Evolutionary conservation across 257 asterid species (phyloP), one percentile per base, ranked within the genome.

Genomic region (Handroanthus guayacan): DNA sequence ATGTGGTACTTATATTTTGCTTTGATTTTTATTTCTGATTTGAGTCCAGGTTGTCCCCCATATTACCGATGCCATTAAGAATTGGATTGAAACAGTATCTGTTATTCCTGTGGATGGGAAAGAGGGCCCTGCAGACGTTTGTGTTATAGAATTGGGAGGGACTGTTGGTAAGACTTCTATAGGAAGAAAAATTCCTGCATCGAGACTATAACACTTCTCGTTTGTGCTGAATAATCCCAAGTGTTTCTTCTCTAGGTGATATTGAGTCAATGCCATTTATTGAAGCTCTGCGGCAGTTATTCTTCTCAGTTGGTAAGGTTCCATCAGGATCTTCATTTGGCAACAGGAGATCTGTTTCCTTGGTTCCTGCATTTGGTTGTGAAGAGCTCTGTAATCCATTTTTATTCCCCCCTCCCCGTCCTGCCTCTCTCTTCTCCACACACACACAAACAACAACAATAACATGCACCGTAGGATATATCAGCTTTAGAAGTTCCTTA

Each of bases 91-190:
- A 82, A 78, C 87, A 3, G 98, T 95, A 67, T 83, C 99, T 76
- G 74, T 60, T 54, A 89, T 86, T 78, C 97, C 97, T 11, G 99
- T 95, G 57, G 99, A 95, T 77, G 97, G 97, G 71, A 82, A 88
- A 73, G 97, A 93, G 51, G 98, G 90, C 20, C 92, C 98, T 62
- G 98, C 99, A 20, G 97, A 93, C 87, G 97, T 95, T 75, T 95
- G 99, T 82, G 99, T 95, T 72, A 93, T 95, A 81, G 99, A 95
- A 74, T 78, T 95, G 91, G 98, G 99, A 78, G 99, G 99, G 64
- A 95, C 98, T 73, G 99, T 95, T 75, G 99, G 99, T 95, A 89
- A 75, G 77, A 77, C 5, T 52, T 78, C 34, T 52, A 54, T 41
- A 18, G 67, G 54, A 37, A 41, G 52, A 47, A 8, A 47, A 47